phyloP scores from a whole-genome alignment of 2,329 filamentous ascomycete species.

The Gyromitra esculenta region DNA sequence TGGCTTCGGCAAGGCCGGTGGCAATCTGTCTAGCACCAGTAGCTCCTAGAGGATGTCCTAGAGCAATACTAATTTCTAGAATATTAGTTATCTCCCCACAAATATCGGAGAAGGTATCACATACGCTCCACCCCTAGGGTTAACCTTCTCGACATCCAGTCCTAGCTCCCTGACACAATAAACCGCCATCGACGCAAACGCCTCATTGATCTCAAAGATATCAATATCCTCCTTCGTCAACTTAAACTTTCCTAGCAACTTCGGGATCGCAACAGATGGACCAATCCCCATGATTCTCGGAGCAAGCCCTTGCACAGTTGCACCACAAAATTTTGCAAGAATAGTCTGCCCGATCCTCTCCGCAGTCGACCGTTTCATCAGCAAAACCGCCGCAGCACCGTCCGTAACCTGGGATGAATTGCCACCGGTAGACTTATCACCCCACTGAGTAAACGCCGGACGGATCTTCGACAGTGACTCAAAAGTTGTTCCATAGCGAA shows the following conservation, averaged over 20 bases:
- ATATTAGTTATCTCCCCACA: neutral
- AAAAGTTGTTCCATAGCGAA: constrained; percentile 86
- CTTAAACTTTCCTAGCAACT: constrained; percentile 83
- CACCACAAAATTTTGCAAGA: constrained; percentile 91
- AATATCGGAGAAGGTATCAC: constrained; percentile 7
- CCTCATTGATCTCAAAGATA: constrained; percentile 94
- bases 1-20: constrained; percentile 85
- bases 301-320: constrained; percentile 87
- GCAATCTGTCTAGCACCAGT: constrained; percentile 85
- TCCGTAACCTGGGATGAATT: constrained; percentile 97
- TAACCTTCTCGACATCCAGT: constrained; percentile 79
- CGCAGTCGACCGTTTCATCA: constrained; percentile 95
- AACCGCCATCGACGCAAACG: constrained; percentile 96
- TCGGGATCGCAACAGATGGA: constrained; percentile 77
- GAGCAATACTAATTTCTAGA: constrained; percentile 68
- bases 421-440: constrained; percentile 84
- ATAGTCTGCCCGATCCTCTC: constrained; percentile 88
- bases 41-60: constrained; percentile 82
- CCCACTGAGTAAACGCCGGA: constrained; percentile 88
- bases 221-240: constrained; percentile 84
- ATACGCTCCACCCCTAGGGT: constrained; percentile 76
- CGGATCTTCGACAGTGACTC: constrained; percentile 86
- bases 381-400: constrained; percentile 84
- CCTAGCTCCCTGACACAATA: constrained; percentile 82
- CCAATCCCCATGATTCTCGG: constrained; percentile 98